These are phyloP conservation scores for Penicillium paradoxum DNA, from an alignment of 495 filamentous ascomycete species.

Conservation along the genomic window DNA sequence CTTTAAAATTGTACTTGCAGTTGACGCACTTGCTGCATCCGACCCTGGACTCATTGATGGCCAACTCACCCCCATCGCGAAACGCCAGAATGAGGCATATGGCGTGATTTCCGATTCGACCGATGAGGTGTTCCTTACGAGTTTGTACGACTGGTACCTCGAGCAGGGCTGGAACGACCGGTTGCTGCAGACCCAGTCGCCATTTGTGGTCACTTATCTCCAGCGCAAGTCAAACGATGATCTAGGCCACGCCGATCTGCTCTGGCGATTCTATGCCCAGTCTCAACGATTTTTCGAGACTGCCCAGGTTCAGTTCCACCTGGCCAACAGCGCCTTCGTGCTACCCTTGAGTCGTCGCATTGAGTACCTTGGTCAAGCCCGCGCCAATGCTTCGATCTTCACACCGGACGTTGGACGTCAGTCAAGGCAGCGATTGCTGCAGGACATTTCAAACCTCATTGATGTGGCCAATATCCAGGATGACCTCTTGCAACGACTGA, in stretches of 20 bases:
- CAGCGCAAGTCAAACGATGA: conserved; percentile 62
- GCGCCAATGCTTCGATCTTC: conserved; percentile 76
- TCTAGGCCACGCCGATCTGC: conserved; percentile 76
- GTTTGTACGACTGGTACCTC: conserved; percentile 96
- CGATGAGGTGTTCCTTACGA: conserved; percentile 90
- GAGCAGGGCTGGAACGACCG: conserved; percentile 74
- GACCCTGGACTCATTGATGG: conserved; percentile 74
- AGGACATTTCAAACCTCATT: conserved; percentile 78
- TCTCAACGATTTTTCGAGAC: conserved; percentile 76
- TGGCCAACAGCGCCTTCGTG: conserved; percentile 74
- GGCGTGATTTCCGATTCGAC: conserved; percentile 74
- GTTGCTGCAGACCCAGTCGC: conserved; percentile 75
- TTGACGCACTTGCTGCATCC: conserved; percentile 62
- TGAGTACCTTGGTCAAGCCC: conserved; percentile 80
- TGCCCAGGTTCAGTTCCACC: conserved; percentile 74
- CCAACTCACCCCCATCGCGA: conserved; percentile 64
- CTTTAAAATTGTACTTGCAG: conserved; percentile 65
- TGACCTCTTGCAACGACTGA: conserved; percentile 77
- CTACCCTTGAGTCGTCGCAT: conserved; percentile 75
- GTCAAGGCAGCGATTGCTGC: conserved; percentile 68
- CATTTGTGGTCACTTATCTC: conserved; percentile 82
- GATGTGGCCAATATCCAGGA: conserved; percentile 95
- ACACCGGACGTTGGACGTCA: conserved; percentile 68
- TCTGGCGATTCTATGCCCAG: conserved; percentile 84
- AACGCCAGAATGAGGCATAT: conserved; percentile 81